Base-by-base conservation (phyloP, 257 asterid species). In the Salvia miltiorrhiza region DNA sequence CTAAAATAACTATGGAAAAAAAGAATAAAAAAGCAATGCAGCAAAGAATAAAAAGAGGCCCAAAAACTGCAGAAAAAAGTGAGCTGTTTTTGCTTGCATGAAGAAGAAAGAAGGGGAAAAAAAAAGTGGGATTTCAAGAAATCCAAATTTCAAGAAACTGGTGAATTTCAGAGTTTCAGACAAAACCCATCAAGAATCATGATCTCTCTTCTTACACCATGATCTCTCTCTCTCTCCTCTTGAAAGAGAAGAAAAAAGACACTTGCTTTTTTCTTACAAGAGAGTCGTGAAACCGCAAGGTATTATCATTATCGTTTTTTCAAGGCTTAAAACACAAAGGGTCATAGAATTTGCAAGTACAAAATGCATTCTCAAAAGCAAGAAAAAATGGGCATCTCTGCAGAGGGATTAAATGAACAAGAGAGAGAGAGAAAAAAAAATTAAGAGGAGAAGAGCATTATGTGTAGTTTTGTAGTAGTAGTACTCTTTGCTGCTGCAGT, bases 81-180 rank as follows among this genome's bases (percentile, higher is more conserved):
- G 67, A 70, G 70, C 52, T 66, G 81, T 82, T 83, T 67, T 77
- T 76, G 81, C 83, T 79, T 80, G 90, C 82, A 78, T 75, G 83
- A 65, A 71, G 66, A 50, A 58, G 67, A 48, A 60, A 67, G 13
- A 44, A 33, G 43, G 45, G 23, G 7, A 9, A 12, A 4, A 59
- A 14, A 54, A 65, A 56, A 63, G 73, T 66, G 72, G 79, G 84
- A 73, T 77, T 75, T 83, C 67, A 78, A 76, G 78, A 83, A 80
- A 80, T 80, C 76, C 80, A 90, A 86, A 84, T 72, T 73, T 86
- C 97, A 85, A 88, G 85, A 86, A 88, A 78, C 84, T 79, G 88
- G 75, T 77, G 86, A 69, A 67, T 28, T 73, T 72, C 85, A 86
- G 92, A 74, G 77, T 55, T 73, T 69, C 79, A 80, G 81, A 71